Conservation (phyloP, 176 grass and related monocot species). For the Tuctoria greenei region DNA sequence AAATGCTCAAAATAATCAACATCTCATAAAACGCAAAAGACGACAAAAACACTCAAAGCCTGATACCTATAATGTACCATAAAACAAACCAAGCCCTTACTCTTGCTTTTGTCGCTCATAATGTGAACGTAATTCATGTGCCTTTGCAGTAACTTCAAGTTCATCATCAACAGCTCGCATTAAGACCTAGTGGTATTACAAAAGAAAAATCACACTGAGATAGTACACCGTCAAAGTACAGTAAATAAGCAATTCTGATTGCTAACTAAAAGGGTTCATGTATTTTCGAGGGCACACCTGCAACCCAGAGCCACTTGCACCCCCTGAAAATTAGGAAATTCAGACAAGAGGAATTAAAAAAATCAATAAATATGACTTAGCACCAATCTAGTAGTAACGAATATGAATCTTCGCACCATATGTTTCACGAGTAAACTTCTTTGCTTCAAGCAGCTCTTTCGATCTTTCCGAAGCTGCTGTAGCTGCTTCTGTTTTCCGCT, state of each 20-base stretch:
- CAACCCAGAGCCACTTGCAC: constrained; percentile 54
- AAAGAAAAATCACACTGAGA: constrained; percentile 30
- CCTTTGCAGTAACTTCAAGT: constrained; percentile 74
- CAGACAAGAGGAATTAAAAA: constrained; percentile 2
- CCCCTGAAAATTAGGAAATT: constrained; percentile 35
- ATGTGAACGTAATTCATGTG: constrained; percentile 81
- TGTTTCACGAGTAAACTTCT: constrained; percentile 75
- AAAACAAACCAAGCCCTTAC: constrained; percentile 45
- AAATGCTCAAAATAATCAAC: neutral
- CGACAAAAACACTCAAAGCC: constrained; percentile 15
- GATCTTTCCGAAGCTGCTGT: constrained; percentile 70
- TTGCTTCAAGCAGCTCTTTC: constrained; percentile 83
- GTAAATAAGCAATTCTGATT: neutral
- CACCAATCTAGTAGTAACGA: constrained; percentile 9
- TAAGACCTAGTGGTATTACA: constrained; percentile 50
- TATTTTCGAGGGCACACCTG: constrained; percentile 67
- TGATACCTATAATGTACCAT: neutral
- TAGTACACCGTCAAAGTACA: neutral
- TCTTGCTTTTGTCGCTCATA: constrained; percentile 91
- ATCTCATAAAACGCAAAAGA: constrained; percentile 15
- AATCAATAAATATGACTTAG: neutral
- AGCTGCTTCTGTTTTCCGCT: constrained; percentile 97
- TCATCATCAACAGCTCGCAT: constrained; percentile 81
- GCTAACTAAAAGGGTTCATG: neutral
- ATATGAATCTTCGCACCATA: constrained; percentile 39